Percentiles rank a stretch among this genome's conserved stretches.
phyloP scores from a whole-genome alignment of 495 filamentous ascomycete genomes.

The Aspergillus nidulans region DNA sequence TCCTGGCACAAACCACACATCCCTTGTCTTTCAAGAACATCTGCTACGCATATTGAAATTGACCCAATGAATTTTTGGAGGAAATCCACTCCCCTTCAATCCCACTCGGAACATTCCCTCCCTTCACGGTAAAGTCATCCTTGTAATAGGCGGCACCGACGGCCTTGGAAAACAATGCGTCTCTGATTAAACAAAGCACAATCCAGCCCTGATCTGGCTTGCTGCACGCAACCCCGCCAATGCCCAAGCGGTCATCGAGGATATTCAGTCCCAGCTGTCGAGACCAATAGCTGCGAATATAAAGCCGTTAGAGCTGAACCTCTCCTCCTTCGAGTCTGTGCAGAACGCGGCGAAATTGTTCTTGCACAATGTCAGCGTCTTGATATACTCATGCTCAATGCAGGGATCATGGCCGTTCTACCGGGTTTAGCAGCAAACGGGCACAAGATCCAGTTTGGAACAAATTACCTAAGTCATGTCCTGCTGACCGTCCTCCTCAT shows the following conservation, averaged over 20 bases:
- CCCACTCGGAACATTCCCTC: slow-evolving; percentile 18
- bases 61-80: slow-evolving; percentile 2
- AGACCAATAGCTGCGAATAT: background rate
- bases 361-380: background rate
- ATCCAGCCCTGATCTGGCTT: slow-evolving; percentile 25
- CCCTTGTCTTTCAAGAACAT: no score
- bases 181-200: slow-evolving; percentile 21
- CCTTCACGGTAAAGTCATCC: slow-evolving; percentile 14
- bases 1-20: no score
- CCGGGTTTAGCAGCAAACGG: background rate
- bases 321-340: background rate
- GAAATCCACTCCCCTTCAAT: slow-evolving; percentile 16
- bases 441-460: background rate
- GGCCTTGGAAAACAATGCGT: slow-evolving; percentile 23
- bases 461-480: background rate
- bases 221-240: slow-evolving; percentile 15
- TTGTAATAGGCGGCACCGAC: slow-evolving; percentile 24
- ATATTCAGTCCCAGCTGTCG: slow-evolving; percentile 5
- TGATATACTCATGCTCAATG: slow-evolving; percentile 5
- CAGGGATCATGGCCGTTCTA: background rate
- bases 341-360: background rate
- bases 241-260: slow-evolving; percentile 11
- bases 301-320: background rate
- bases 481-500: background rate
- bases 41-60: no score